These are phyloP conservation scores for Cornus controversa DNA, from an alignment of 148 eudicot species.

Conservation along the genomic window DNA sequence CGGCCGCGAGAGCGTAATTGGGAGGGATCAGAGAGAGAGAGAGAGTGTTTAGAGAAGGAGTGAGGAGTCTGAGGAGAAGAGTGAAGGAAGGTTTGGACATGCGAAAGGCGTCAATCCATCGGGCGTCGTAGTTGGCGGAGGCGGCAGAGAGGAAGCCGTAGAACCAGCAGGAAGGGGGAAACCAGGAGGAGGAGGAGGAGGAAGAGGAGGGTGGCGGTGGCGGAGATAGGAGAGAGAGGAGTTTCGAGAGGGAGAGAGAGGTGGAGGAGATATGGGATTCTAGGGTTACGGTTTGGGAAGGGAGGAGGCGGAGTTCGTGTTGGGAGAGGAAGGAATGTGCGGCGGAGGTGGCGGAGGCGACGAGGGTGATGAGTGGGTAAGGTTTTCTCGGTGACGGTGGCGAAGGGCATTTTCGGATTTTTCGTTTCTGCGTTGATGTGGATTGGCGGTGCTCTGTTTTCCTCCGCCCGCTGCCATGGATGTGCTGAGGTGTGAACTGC, in stretches of 20 bases:
- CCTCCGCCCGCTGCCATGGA: constrained; percentile 24
- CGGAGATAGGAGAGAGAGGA: constrained; percentile 34
- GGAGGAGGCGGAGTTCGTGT: constrained; percentile 64
- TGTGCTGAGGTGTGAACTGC: not conserved
- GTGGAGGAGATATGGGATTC: constrained; percentile 55
- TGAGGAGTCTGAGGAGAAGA: constrained; percentile 42
- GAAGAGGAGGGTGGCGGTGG: constrained; percentile 24
- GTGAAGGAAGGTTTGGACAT: constrained; percentile 72
- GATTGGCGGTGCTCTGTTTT: not conserved
- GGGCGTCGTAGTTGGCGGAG: constrained; percentile 31
- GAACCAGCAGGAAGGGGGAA: constrained; percentile 51
- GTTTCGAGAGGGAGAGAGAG: constrained; percentile 33
- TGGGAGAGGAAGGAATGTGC: constrained; percentile 54
- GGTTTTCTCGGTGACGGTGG: constrained; percentile 7
- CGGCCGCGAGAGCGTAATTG: constrained; percentile 56
- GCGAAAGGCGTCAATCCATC: constrained; percentile 58
- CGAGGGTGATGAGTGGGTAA: constrained; percentile 37
- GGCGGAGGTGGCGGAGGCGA: constrained; percentile 52
- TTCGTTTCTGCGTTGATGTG: constrained; percentile 2
- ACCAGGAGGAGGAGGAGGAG: constrained; percentile 16
- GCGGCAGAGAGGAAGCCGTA: constrained; percentile 47
- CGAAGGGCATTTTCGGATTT: constrained; percentile 9
- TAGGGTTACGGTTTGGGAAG: constrained; percentile 62
- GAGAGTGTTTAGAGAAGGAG: constrained; percentile 41
- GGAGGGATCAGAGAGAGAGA: constrained; percentile 43